Evolutionary conservation across 371 early-diverging fungal genomes (phyloP), one percentile per base, ranked within the genome.

Genomic region (Caulochytrium protostelioides): DNA sequence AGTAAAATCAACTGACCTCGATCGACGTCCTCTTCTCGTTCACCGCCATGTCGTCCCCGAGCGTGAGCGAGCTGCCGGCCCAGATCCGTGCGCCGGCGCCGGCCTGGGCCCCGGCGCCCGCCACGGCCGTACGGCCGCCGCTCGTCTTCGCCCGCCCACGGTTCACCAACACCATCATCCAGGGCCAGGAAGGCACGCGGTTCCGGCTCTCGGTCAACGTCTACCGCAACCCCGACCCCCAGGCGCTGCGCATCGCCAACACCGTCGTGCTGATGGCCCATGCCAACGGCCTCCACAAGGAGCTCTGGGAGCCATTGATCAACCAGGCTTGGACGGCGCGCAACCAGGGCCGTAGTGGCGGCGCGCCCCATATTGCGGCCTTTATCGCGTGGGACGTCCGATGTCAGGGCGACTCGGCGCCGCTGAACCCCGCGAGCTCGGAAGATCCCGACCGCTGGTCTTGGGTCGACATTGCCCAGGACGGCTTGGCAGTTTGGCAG

Each of bases 201-300:
- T 24, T 24, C 24, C 6, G 6, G 24, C 6, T 24, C 10, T 10
- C 5, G 5, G 10, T 24, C 24, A 10, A 10, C 24, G 5, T 5
- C 10, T 24, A 15, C 52, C 16, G 31, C 46, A 25, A 27, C 44
- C 36, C 49, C 59, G 37, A 21, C 50, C 16, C 51, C 50, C n/a
- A n/a, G n/a, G n/a, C n/a, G 44, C 50, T 51, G 0, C 50, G 41
- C 26, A 32, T 41, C 10, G 41, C 43, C 14, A 30, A 38, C n/a
- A 12, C 24, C 1, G 18, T 21, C 20, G 1, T 42, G n/a, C 38
- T 46, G 16, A 30, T 35, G 22, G 30, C 39, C 16, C 47, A 46
- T 28, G 47, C 42, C 14, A 37, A 34, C 24, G 37, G 41, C 8
- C 24, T 46, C 13, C 24, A 23, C 38, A 46, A 46, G 26, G 47